Evolutionary conservation across 2,329 filamentous ascomycete genomes (phyloP).

Genomic region (Didymella pinodella): DNA sequence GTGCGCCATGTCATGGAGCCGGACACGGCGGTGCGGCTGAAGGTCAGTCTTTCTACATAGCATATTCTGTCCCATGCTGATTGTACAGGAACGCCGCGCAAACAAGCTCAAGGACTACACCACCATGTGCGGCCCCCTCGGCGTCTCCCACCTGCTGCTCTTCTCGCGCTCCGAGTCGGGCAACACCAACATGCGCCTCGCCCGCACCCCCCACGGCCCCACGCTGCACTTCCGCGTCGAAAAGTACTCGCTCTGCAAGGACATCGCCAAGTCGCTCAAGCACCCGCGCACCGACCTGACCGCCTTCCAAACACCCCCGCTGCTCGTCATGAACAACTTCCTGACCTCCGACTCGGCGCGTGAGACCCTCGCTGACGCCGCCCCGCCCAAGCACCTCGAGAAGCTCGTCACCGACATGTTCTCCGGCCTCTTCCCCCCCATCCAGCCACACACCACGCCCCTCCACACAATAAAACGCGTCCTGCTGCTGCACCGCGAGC

Average conservation of each 20-base stretch:
- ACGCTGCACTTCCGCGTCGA: constrained; percentile 95
- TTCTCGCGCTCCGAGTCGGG: constrained; percentile 90
- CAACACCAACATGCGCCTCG: constrained; percentile 90
- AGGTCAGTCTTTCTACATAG: constrained; percentile 50
- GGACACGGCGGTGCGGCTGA: constrained; percentile 85
- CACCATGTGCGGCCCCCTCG: constrained; percentile 92
- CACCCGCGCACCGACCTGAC: constrained; percentile 80
- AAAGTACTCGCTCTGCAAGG: constrained; percentile 92
- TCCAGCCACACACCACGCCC: constrained; percentile 89
- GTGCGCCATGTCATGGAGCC: constrained; percentile 95
- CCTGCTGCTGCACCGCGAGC: constrained; percentile 85
- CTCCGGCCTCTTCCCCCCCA: constrained; percentile 93
- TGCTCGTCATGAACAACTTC: constrained; percentile 99
- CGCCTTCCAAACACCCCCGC: constrained; percentile 83
- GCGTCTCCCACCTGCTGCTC: constrained; percentile 89
- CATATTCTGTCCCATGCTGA: too few relatives aligned
- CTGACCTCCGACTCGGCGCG: constrained; percentile 63
- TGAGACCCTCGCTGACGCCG: constrained; percentile 55
- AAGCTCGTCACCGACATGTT: constrained; percentile 92
- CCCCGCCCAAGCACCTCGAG: constrained; percentile 93
- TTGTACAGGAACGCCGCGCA: constrained; percentile 71
- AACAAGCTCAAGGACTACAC: constrained; percentile 93
- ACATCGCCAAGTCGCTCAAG: constrained; percentile 83
- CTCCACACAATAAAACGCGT: constrained; percentile 92
- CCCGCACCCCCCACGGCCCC: constrained; percentile 86